A percentile compares a stretch with the other conserved stretches of the same genome.
phyloP scores from a whole-genome alignment of 2,329 filamentous ascomycete genomes.

The Aspergillus quadrilineatus region DNA sequence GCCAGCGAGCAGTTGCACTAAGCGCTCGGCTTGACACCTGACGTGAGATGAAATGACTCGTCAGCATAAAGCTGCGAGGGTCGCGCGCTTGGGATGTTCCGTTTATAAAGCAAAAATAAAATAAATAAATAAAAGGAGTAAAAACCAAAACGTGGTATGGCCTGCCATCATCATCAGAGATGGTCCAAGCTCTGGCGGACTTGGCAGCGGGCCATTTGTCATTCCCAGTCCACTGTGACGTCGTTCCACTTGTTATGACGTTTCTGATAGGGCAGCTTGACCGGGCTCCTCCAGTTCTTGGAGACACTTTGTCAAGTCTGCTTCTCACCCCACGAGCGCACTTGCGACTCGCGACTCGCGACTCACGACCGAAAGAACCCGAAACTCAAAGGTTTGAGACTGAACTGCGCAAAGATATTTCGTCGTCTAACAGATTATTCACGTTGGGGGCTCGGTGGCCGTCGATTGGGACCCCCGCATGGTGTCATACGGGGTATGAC shows the following conservation, averaged over 20 bases:
- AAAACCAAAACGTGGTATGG: too few species aligned
- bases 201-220: slow-evolving; percentile 8
- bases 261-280: slow-evolving; percentile 7
- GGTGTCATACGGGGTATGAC: slow-evolving; percentile 5
- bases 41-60: too few species aligned
- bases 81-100: too few species aligned
- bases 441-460: neutral
- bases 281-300: slow-evolving; percentile 10
- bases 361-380: neutral
- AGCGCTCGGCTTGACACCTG: too few species aligned
- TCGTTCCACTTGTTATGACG: neutral
- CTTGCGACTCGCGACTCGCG: neutral
- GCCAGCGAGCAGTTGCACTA: neutral
- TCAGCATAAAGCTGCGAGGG: too few species aligned
- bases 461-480: neutral
- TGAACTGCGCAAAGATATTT: neutral
- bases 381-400: neutral
- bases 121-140: too few species aligned
- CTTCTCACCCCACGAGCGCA: neutral
- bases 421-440: neutral
- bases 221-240: slow-evolving; percentile 10
- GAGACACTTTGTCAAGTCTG: slow-evolving; percentile 1
- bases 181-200: slow-evolving; percentile 14
- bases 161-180: neutral
- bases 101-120: too few species aligned